Evolutionary conservation across 495 filamentous ascomycete species (phyloP), one percentile per base, ranked within the genome.

Genomic region (Evansstolkia leycettana): DNA sequence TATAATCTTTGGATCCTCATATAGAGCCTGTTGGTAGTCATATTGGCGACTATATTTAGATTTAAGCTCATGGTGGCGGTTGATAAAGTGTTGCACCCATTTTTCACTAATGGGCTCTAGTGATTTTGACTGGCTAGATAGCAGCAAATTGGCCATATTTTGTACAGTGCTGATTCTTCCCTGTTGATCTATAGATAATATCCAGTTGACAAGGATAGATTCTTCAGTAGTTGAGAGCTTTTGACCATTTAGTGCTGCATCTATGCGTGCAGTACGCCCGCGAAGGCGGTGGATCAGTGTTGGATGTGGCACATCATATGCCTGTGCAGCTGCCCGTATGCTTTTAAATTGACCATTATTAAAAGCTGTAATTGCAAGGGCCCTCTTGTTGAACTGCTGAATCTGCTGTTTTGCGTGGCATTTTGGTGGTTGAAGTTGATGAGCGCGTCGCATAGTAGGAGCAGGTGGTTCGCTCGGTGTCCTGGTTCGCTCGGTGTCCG

Each of bases 341-440:
- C 2, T 2, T 29, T 17, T 7, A 37, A 37, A 29, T 28, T 30
- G 19, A n/a, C 11, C 14, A 5, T 37, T 37, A 31, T 37, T 28
- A 18, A 37, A 15, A 17, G 8, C 28, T n/a, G n/a, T n/a, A n/a
- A n/a, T 10, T 17, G 17, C 10, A 37, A 11, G 11, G 35, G n/a
- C 35, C 35, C 24, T 37, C 35, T 23, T 29, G 19, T 16, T 37
- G 8, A 9, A 37, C 24, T 17, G 28, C n/a, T n/a, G n/a, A n/a
- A n/a, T n/a, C n/a, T n/a, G n/a, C n/a, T n/a, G n/a, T n/a, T n/a
- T n/a, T n/a, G n/a, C n/a, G n/a, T n/a, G n/a, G n/a, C n/a, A n/a
- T n/a, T n/a, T n/a, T n/a, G n/a, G n/a, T n/a, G n/a, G n/a, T n/a
- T n/a, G n/a, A n/a, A n/a, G n/a, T n/a, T n/a, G n/a, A n/a, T n/a